These are phyloP conservation scores for Flaveria floridana DNA, from an alignment of 140 eudicot genomes.

Conservation along the genomic window DNA sequence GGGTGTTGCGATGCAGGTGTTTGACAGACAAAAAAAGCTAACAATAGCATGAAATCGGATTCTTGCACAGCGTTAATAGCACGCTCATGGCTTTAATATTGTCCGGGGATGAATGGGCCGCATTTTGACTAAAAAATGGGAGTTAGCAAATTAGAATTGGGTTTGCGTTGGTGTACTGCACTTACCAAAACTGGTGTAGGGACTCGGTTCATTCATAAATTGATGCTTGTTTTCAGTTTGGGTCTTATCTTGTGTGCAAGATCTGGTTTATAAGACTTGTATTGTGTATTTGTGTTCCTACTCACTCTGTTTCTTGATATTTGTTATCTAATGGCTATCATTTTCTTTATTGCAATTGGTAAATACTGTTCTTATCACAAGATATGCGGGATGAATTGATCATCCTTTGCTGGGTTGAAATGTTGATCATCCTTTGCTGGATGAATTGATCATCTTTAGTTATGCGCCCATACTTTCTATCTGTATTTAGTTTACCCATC, in stretches of 20 bases:
- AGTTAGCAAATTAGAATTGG: conserved; percentile 3
- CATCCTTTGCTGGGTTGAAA: background rate
- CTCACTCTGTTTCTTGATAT: conserved; percentile 7
- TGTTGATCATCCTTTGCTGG: no score
- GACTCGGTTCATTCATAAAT: conserved; percentile 28
- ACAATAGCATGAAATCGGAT: conserved; percentile 14
- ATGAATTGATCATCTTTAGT: background rate
- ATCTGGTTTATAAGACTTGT: background rate
- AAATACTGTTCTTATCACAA: background rate
- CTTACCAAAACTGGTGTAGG: conserved; percentile 25
- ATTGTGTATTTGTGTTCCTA: background rate
- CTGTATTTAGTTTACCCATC: no score
- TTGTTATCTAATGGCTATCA: background rate
- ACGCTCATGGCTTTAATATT: conserved; percentile 3
- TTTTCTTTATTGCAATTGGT: background rate
- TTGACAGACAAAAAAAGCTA: conserved; percentile 30
- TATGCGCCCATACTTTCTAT: no score
- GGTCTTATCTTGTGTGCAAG: conserved; percentile 21
- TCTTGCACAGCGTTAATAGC: conserved; percentile 6
- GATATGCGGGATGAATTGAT: background rate
- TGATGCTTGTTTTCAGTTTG: conserved; percentile 24
- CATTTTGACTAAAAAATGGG: conserved; percentile 15
- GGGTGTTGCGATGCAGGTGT: conserved; percentile 38
- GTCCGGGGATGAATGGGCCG: conserved; percentile 24
- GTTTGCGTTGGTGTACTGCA: conserved; percentile 9